phyloP scores from a whole-genome alignment of 2,329 filamentous ascomycete species.

The Fusarium brevicatenulatum region DNA sequence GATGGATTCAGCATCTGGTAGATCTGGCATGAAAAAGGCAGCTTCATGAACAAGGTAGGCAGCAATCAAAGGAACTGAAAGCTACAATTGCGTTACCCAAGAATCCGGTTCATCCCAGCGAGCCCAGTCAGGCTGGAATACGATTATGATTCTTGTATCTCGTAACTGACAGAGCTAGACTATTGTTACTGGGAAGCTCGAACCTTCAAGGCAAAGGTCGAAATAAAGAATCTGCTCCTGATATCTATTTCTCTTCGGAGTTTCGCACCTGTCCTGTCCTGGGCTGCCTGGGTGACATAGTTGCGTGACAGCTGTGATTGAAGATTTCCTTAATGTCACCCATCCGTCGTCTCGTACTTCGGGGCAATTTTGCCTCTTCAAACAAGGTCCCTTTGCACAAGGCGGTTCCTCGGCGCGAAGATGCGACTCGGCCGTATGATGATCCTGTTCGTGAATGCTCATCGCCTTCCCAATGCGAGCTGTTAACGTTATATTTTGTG shows the following conservation, averaged over 20 bases:
- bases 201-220: not conserved
- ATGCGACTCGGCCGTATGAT: slow-evolving; percentile 5
- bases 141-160: slow-evolving; percentile 3
- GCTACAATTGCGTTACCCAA: slow-evolving; percentile 5
- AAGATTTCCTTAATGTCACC: not conserved
- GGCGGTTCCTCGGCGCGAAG: slow-evolving; percentile 3
- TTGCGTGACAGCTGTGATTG: not conserved
- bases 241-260: not conserved
- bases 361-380: not conserved
- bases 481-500: not conserved
- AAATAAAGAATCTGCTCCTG: not conserved
- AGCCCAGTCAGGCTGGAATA: slow-evolving; percentile 5
- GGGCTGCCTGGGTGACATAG: not conserved
- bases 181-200: not conserved
- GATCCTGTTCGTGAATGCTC: not conserved
- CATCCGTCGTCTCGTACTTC: not conserved
- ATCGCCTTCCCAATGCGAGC: not conserved
- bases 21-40: slow-evolving; percentile 18
- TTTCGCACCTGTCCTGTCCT: not conserved
- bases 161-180: not conserved
- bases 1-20: slow-evolving; percentile 1
- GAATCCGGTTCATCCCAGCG: slow-evolving; percentile 1
- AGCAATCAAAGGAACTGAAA: not conserved
- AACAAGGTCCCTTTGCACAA: not conserved
- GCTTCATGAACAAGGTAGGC: not conserved